Percentiles rank a stretch among this genome's conserved stretches.
These are phyloP conservation scores for Penicillium sp. DNA, from an alignment of 2,329 filamentous ascomycete species.

Conservation along the genomic window DNA sequence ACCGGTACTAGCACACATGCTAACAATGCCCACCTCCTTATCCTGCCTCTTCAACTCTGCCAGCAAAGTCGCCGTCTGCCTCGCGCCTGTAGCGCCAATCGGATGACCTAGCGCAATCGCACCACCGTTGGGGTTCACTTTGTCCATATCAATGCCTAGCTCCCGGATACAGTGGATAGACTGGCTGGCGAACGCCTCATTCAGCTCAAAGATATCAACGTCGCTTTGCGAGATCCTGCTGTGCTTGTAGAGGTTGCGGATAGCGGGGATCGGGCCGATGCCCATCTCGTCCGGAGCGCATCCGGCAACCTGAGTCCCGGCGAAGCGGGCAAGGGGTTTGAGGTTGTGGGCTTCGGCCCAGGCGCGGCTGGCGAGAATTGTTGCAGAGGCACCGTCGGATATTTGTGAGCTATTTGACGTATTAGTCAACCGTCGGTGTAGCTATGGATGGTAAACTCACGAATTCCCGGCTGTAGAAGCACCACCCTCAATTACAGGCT, in stretches of 20 bases:
- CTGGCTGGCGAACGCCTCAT: slow-evolving; percentile 96
- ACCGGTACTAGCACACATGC: slow-evolving; percentile 70
- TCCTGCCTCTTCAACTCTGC: slow-evolving; percentile 78
- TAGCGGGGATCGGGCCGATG: slow-evolving; percentile 64
- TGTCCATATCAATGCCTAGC: slow-evolving; percentile 61
- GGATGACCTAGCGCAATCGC: slow-evolving; percentile 90
- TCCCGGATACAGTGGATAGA: slow-evolving; percentile 85
- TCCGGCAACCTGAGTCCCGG: slow-evolving; percentile 84
- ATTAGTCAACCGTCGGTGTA: not conserved
- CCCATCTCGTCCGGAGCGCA: slow-evolving; percentile 93
- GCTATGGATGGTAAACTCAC: slow-evolving; percentile 16
- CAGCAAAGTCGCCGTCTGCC: slow-evolving; percentile 88
- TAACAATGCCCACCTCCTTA: slow-evolving; percentile 86
- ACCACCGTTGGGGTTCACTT: slow-evolving; percentile 87
- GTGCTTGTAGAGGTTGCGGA: slow-evolving; percentile 77
- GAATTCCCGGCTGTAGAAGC: slow-evolving; percentile 72
- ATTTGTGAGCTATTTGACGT: slow-evolving; percentile 29
- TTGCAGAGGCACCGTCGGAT: slow-evolving; percentile 66
- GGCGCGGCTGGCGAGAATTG: slow-evolving; percentile 89
- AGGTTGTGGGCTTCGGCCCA: slow-evolving; percentile 80
- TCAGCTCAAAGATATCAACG: slow-evolving; percentile 86
- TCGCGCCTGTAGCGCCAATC: slow-evolving; percentile 80
- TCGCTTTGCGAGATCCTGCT: slow-evolving; percentile 76
- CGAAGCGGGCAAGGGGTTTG: slow-evolving; percentile 88
- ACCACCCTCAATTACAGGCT: slow-evolving; percentile 85